Evolutionary conservation across 768 basidiomycete species (phyloP).

Genomic region (Auricularia heimuer): DNA sequence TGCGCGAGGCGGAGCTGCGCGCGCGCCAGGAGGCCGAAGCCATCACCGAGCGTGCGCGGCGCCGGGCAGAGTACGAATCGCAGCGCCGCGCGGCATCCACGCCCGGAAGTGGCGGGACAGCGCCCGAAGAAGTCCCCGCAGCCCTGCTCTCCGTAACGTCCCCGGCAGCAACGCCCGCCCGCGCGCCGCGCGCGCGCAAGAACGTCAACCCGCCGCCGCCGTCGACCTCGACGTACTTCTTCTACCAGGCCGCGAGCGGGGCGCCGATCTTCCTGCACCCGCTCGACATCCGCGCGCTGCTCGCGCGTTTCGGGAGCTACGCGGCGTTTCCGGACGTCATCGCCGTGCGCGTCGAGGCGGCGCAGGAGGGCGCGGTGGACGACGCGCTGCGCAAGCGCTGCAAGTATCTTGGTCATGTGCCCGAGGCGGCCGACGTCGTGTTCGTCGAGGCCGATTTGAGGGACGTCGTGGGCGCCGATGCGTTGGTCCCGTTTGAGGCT

Average conservation of each 20-base stretch:
- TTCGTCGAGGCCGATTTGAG: slow-evolving; percentile 85
- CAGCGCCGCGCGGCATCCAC: slow-evolving; percentile 11
- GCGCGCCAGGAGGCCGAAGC: slow-evolving; percentile 47
- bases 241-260: slow-evolving; percentile 90
- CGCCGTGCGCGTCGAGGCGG: slow-evolving; percentile 67
- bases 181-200: slow-evolving; percentile 49
- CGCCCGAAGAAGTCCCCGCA: slow-evolving; percentile 38
- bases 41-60: slow-evolving; percentile 34
- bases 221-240: slow-evolving; percentile 85
- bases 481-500: slow-evolving; percentile 74
- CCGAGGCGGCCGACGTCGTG: slow-evolving; percentile 84
- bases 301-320: slow-evolving; percentile 75
- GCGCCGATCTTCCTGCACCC: slow-evolving; percentile 89
- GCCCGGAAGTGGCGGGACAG: not conserved
- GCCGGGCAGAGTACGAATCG: slow-evolving; percentile 14
- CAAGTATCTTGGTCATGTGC: slow-evolving; percentile 90
- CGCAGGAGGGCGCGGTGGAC: slow-evolving; percentile 71
- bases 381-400: slow-evolving; percentile 91
- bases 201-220: slow-evolving; percentile 83
- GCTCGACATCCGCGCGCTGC: slow-evolving; percentile 86
- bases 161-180: slow-evolving; percentile 29
- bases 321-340: slow-evolving; percentile 77
- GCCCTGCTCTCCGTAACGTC: slow-evolving; percentile 36
- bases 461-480: slow-evolving; percentile 64
- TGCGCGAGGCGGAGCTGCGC: slow-evolving; percentile 57